Evolutionary conservation across 2,329 filamentous ascomycete genomes (phyloP).

Genomic region (Bipolaris bicolor): DNA sequence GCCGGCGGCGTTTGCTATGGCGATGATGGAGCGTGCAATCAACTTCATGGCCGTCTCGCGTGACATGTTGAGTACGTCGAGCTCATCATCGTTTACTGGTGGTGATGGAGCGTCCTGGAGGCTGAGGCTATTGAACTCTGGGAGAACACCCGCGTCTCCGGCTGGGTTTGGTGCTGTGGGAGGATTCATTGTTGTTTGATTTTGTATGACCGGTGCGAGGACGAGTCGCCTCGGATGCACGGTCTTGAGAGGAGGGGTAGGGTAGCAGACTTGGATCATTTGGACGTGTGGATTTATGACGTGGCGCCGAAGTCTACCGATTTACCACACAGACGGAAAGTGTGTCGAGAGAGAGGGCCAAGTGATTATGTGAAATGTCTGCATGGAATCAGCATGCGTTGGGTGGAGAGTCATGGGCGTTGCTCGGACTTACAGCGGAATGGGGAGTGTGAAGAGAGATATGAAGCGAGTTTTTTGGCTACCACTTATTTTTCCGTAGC

Average conservation of each 20-base stretch:
- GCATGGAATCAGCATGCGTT: constrained; percentile 4
- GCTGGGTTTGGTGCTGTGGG: constrained; percentile 51
- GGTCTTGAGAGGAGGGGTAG: constrained; percentile 37
- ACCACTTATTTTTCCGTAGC: neutral
- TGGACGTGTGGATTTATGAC: constrained; percentile 19
- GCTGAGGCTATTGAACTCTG: constrained; percentile 41
- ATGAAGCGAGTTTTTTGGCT: constrained; percentile 2
- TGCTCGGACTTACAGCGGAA: constrained; percentile 14
- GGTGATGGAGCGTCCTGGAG: constrained; percentile 48
- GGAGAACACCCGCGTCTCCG: constrained; percentile 49
- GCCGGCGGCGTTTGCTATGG: constrained; percentile 73
- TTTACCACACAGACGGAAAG: constrained; percentile 10
- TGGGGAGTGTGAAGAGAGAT: constrained; percentile 1
- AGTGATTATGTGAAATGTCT: constrained; percentile 7
- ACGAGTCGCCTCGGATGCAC: constrained; percentile 38
- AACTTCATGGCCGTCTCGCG: constrained; percentile 78
- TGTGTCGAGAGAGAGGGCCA: constrained; percentile 10
- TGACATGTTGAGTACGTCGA: constrained; percentile 75
- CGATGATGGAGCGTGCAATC: constrained; percentile 65
- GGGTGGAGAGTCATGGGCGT: neutral
- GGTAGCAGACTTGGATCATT: constrained; percentile 46
- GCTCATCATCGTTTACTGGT: constrained; percentile 50
- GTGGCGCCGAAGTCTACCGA: constrained; percentile 38
- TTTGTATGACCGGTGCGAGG: constrained; percentile 32
- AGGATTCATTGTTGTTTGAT: constrained; percentile 35